A percentile compares a stretch with the other conserved stretches of the same genome.
These are phyloP conservation scores for Hymenoscyphus fraxineus DNA, from an alignment of 2,329 filamentous ascomycete genomes.

Conservation along the genomic window DNA sequence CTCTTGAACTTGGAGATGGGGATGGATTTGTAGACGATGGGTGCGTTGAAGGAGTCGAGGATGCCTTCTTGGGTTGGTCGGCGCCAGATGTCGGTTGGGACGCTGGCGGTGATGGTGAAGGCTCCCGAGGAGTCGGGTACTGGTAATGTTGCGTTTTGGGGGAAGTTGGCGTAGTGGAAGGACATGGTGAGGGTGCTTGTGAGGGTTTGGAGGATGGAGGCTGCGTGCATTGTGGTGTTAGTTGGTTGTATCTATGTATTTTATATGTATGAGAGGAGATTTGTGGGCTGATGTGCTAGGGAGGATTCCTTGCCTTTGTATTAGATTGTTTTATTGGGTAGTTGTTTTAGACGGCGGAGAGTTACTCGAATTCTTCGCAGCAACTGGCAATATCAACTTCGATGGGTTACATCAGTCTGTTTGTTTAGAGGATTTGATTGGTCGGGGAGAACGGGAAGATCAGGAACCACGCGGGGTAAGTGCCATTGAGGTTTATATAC, in stretches of 20 bases:
- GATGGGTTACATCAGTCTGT: not conserved
- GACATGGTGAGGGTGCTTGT: conserved; percentile 4
- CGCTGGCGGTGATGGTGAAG: conserved; percentile 38
- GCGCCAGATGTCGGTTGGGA: conserved; percentile 63
- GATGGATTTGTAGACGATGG: conserved; percentile 21
- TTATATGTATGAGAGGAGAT: not conserved
- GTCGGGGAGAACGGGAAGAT: not conserved
- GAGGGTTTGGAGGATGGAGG: not conserved
- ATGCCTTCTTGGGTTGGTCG: conserved; percentile 53
- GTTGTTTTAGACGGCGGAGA: not conserved
- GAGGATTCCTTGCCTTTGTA: not conserved
- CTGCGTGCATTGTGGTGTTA: not conserved
- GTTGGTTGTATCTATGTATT: not conserved
- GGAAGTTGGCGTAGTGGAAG: conserved; percentile 10
- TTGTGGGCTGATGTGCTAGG: not conserved
- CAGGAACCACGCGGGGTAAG: not conserved
- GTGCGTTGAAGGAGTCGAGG: conserved; percentile 59
- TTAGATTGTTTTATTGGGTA: not conserved
- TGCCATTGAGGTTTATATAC: not conserved
- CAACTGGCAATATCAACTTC: not conserved
- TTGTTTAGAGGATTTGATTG: not conserved
- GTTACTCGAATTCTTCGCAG: too few species aligned
- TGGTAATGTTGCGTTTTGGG: not conserved
- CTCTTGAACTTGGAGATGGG: conserved; percentile 56
- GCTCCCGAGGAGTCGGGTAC: conserved; percentile 3